phyloP scores from a whole-genome alignment of 352 stramenopile species.

The Phytophthora sp. region DNA sequence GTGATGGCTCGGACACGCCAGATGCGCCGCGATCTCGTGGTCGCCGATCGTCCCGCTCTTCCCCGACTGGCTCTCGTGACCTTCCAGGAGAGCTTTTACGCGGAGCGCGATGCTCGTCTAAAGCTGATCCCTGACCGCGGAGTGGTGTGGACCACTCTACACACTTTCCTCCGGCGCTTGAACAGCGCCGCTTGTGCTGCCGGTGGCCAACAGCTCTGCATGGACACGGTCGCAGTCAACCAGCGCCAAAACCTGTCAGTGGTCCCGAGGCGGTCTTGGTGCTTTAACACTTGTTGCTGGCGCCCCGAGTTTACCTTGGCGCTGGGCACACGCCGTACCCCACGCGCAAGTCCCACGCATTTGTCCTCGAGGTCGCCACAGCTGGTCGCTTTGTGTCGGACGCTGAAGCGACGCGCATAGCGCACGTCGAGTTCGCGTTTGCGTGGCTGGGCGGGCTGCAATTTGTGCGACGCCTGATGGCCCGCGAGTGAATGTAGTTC shows the following conservation, averaged over 20 bases:
- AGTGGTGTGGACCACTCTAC: background rate
- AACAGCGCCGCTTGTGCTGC: background rate
- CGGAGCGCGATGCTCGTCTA: too few relatives aligned
- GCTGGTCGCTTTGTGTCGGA: too few relatives aligned
- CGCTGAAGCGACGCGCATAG: too few relatives aligned
- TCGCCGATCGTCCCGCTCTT: too few relatives aligned
- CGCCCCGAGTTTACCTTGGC: background rate
- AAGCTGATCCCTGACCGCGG: background rate
- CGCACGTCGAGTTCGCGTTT: too few relatives aligned
- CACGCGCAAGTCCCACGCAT: background rate
- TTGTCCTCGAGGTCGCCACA: background rate
- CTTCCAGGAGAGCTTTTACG: too few relatives aligned
- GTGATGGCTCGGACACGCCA: too few relatives aligned
- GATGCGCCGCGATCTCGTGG: too few relatives aligned
- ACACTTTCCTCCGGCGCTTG: background rate
- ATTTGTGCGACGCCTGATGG: background rate
- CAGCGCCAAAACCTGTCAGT: background rate
- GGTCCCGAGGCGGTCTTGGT: background rate
- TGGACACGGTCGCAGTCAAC: background rate
- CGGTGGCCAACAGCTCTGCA: background rate
- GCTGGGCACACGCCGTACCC: background rate
- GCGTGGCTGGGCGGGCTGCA: too few relatives aligned
- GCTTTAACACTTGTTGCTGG: background rate
- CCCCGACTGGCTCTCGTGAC: too few relatives aligned
- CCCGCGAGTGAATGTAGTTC: too few relatives aligned